Evolutionary conservation across 2,329 filamentous ascomycete species (phyloP).

Genomic region (Pseudocercospora macadamiae): DNA sequence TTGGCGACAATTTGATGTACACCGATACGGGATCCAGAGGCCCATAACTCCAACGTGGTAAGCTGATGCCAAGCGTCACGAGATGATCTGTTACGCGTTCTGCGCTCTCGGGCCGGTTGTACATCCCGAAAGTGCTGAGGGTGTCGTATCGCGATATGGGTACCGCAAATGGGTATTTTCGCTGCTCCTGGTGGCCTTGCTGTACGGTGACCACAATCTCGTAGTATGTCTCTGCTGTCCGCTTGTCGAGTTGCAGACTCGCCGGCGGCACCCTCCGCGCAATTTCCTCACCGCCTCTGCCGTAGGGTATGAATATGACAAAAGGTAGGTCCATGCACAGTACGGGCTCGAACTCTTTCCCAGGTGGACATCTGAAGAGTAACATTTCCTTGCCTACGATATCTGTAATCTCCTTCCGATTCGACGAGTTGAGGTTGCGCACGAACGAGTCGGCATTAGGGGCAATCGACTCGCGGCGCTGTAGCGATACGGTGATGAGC

Average conservation of each 20-base stretch:
- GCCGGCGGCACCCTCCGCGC: constrained; percentile 89
- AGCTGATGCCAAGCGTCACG: constrained; percentile 85
- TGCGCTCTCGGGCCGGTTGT: constrained; percentile 90
- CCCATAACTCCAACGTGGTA: constrained; percentile 95
- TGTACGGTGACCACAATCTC: constrained; percentile 95
- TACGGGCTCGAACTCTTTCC: constrained; percentile 83
- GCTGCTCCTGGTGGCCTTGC: constrained; percentile 82
- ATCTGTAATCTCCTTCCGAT: constrained; percentile 86
- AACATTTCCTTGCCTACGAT: constrained; percentile 95
- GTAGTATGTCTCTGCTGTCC: constrained; percentile 96
- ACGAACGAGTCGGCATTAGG: constrained; percentile 92
- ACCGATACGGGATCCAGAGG: constrained; percentile 93
- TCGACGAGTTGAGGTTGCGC: constrained; percentile 81
- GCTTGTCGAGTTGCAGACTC: constrained; percentile 83
- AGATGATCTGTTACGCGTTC: constrained; percentile 86
- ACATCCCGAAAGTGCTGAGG: constrained; percentile 98
- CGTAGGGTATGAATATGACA: constrained; percentile 95
- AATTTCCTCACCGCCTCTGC: constrained; percentile 84
- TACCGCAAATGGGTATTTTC: constrained; percentile 88
- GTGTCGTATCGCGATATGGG: constrained; percentile 94
- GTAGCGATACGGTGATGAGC: constrained; percentile 89
- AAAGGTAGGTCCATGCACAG: constrained; percentile 97
- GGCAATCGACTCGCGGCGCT: constrained; percentile 93
- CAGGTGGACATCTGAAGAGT: constrained; percentile 81
- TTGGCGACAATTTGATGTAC: constrained; percentile 91